A percentile compares a stretch with the other conserved stretches of the same genome.
phyloP scores from a whole-genome alignment of 2,329 filamentous ascomycete genomes.

The Septoria petroselini region DNA sequence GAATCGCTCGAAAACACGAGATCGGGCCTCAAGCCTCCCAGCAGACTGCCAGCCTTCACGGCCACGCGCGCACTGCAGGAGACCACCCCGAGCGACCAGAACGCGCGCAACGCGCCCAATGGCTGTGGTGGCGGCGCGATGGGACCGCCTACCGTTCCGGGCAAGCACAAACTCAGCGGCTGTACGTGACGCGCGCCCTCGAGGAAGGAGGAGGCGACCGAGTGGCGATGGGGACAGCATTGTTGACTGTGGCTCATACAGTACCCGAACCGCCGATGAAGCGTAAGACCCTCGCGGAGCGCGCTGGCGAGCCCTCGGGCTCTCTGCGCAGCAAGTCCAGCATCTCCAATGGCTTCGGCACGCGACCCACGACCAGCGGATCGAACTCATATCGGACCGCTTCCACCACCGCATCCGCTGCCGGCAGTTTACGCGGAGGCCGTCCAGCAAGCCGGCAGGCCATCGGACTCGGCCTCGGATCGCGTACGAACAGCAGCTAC shows the following conservation, averaged over 20 bases:
- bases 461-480: slow-evolving; percentile 34
- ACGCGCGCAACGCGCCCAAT: slow-evolving; percentile 45
- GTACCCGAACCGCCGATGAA: slow-evolving; percentile 50
- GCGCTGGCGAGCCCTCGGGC: slow-evolving; percentile 46
- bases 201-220: not conserved
- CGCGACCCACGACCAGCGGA: slow-evolving; percentile 21
- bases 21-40: slow-evolving; percentile 35
- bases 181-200: slow-evolving; percentile 35
- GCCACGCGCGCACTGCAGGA: slow-evolving; percentile 28
- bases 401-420: slow-evolving; percentile 37
- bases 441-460: slow-evolving; percentile 45
- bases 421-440: slow-evolving; percentile 39
- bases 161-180: slow-evolving; percentile 53
- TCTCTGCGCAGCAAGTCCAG: slow-evolving; percentile 25
- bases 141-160: slow-evolving; percentile 21
- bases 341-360: slow-evolving; percentile 23
- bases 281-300: slow-evolving; percentile 51
- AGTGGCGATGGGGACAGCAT: not conserved
- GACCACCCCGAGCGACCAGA: slow-evolving; percentile 42
- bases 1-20: slow-evolving; percentile 36
- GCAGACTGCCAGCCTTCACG: slow-evolving; percentile 31
- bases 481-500: slow-evolving; percentile 16
- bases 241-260: slow-evolving; percentile 23
- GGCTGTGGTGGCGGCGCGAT: slow-evolving; percentile 5
- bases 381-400: slow-evolving; percentile 45